A percentile compares a stretch with the other conserved stretches of the same genome.
Conservation (phyloP, 176 grass and related monocot species). For the Carex parvula region DNA sequence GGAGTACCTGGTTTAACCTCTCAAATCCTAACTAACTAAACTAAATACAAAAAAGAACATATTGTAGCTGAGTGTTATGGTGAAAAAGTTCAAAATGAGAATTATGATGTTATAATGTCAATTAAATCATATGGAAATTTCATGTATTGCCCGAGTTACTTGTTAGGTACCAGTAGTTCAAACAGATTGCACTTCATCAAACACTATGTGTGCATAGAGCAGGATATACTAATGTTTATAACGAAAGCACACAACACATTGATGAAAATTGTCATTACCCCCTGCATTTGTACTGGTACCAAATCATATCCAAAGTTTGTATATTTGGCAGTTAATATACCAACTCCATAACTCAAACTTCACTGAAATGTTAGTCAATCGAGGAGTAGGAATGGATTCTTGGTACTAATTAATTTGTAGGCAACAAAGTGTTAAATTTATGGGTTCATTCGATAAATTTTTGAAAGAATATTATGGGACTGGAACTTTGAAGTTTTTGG, state of each 20-base stretch:
- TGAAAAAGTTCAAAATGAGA: not conserved
- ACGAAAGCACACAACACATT: too few relatives aligned
- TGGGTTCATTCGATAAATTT: not conserved
- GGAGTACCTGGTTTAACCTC: too few relatives aligned
- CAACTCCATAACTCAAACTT: not conserved
- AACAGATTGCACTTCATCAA: not conserved
- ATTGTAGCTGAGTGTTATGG: not conserved
- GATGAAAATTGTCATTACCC: not conserved
- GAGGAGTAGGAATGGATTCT: not conserved
- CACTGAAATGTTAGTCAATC: not conserved
- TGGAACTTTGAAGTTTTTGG: not conserved
- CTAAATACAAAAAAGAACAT: too few relatives aligned
- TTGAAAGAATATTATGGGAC: not conserved
- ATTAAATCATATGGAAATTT: not conserved
- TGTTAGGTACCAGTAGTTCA: not conserved
- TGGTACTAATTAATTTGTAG: not conserved
- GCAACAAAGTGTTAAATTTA: not conserved
- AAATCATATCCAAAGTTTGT: not conserved
- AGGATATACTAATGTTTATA: not conserved
- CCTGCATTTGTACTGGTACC: not conserved
- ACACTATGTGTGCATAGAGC: not conserved
- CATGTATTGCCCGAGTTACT: not conserved
- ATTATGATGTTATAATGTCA: not conserved
- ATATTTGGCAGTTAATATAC: not conserved
- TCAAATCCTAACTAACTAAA: too few relatives aligned